A percentile compares a stretch with the other conserved stretches of the same genome.
Evolutionary conservation across 2,329 filamentous ascomycete genomes (phyloP).

Genomic region (Dactylellina drechsleri): DNA sequence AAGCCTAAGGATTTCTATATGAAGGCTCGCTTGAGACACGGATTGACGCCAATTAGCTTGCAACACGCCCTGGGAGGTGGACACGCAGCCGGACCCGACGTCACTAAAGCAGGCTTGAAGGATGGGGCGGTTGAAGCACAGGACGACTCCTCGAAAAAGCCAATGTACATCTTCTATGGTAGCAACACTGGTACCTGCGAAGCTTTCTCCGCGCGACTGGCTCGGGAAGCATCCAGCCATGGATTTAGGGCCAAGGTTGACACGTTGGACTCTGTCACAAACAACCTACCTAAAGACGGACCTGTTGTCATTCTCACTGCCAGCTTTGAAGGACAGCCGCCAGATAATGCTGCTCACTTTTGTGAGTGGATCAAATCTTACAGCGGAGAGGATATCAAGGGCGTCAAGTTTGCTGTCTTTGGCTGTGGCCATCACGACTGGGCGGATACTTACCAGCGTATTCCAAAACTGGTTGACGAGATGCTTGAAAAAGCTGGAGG

Average conservation of each 20-base stretch:
- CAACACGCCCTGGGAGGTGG: constrained; percentile 60
- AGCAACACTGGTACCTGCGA: constrained; percentile 81
- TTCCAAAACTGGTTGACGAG: constrained; percentile 72
- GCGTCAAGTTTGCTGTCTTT: constrained; percentile 74
- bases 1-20: constrained; percentile 74
- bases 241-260: constrained; percentile 71
- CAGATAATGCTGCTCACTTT: constrained; percentile 77
- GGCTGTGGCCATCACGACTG: constrained; percentile 72
- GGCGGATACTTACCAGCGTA: constrained; percentile 72
- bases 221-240: constrained; percentile 68
- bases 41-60: constrained; percentile 63
- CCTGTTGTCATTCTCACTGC: constrained; percentile 75
- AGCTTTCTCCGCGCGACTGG: constrained; percentile 72
- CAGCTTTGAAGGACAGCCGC: constrained; percentile 78
- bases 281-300: constrained; percentile 67
- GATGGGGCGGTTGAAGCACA: constrained; percentile 22
- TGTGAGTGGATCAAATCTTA: constrained; percentile 72
- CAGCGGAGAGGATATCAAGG: constrained; percentile 66
- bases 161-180: constrained; percentile 76
- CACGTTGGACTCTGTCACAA: constrained; percentile 71
- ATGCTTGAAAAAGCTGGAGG: constrained; percentile 67
- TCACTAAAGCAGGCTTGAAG: constrained; percentile 51
- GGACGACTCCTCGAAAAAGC: constrained; percentile 60
- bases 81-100: constrained; percentile 19
- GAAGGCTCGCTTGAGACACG: constrained; percentile 68